Evolutionary conservation across 495 filamentous ascomycete species (phyloP).

Genomic region (Chaetomium tenue): DNA sequence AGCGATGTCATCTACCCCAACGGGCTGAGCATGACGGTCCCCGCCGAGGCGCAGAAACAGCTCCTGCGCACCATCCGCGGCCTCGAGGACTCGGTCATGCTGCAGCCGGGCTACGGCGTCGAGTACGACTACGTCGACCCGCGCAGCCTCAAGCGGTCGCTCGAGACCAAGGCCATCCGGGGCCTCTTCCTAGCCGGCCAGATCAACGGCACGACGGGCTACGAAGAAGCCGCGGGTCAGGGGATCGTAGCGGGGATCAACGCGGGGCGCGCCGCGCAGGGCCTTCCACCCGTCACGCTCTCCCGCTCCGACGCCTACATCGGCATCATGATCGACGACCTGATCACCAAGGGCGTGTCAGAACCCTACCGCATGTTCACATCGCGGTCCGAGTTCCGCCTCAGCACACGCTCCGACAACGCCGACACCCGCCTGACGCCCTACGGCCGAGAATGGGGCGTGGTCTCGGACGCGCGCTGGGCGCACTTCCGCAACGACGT

Average conservation of each 20-base stretch:
- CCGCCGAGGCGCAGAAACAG: constrained; percentile 76
- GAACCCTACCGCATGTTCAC: constrained; percentile 99
- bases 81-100: constrained; percentile 87
- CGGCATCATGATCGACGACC: constrained; percentile 98
- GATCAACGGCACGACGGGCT: constrained; percentile 97
- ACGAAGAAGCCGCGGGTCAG: constrained; percentile 95
- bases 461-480: constrained; percentile 81
- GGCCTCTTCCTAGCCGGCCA: constrained; percentile 94
- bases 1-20: constrained; percentile 94
- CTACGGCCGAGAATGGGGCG: constrained; percentile 70
- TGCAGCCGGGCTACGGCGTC: constrained; percentile 94
- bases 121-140: constrained; percentile 99
- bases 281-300: constrained; percentile 61
- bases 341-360: constrained; percentile 93
- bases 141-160: constrained; percentile 74
- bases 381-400: constrained; percentile 89
- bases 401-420: constrained; percentile 88
- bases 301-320: constrained; percentile 91
- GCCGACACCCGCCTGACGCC: constrained; percentile 84
- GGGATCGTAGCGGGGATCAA: constrained; percentile 92
- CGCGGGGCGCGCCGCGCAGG: constrained; percentile 74
- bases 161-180: constrained; percentile 89
- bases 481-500: constrained; percentile 59
- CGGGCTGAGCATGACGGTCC: constrained; percentile 94
- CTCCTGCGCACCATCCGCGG: constrained; percentile 82